phyloP scores from a whole-genome alignment of 179 eudicot genomes.

The Dionaea muscipula region DNA sequence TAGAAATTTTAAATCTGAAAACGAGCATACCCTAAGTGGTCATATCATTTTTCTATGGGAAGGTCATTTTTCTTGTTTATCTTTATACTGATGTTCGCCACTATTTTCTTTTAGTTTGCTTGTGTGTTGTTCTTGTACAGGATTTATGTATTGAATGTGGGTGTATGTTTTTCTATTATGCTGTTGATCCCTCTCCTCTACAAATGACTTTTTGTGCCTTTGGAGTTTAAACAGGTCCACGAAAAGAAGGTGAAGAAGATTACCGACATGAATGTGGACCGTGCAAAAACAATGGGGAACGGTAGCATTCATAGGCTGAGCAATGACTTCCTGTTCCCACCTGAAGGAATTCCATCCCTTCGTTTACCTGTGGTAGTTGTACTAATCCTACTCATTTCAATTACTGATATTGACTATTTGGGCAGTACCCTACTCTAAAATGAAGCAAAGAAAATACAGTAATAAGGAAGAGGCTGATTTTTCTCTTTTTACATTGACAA shows the following conservation, averaged over 20 bases:
- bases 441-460: neutral
- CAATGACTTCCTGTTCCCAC: conserved; percentile 48
- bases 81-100: no score
- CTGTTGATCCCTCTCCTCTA: neutral
- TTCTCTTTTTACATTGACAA: neutral
- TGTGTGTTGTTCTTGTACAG: no score
- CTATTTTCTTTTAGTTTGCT: no score
- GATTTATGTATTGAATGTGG: neutral
- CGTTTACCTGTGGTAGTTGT: conserved; percentile 94
- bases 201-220: conserved; percentile 4
- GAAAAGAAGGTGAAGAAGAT: conserved; percentile 94
- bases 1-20: no score
- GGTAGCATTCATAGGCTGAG: conserved; percentile 39
- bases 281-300: conserved; percentile 57
- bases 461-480: neutral
- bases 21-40: no score
- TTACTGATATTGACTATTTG: neutral
- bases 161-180: neutral
- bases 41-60: no score
- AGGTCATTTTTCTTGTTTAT: no score
- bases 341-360: conserved; percentile 61
- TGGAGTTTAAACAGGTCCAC: conserved; percentile 53
- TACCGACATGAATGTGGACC: conserved; percentile 57
- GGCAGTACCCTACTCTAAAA: neutral
- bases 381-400: conserved; percentile 18